Evolutionary conservation across 495 filamentous ascomycete genomes (phyloP).

Genomic region (Penicillium roqueforti): DNA sequence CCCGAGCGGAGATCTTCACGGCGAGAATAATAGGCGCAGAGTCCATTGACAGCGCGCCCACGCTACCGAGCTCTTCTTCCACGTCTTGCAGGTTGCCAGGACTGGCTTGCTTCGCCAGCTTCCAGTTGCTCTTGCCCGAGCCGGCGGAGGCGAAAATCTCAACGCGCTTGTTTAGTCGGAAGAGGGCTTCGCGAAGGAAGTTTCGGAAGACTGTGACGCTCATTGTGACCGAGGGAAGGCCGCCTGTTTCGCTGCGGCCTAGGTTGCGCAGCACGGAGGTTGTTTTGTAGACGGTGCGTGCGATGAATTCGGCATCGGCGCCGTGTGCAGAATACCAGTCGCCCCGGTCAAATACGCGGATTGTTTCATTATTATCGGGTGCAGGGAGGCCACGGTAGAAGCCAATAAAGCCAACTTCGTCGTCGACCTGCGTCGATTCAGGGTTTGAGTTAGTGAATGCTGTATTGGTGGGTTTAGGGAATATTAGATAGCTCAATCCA

Average conservation of each 20-base stretch:
- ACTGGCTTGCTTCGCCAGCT: constrained; percentile 82
- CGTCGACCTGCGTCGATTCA: constrained; percentile 64
- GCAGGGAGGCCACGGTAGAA: constrained; percentile 80
- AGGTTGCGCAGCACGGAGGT: constrained; percentile 91
- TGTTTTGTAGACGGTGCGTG: constrained; percentile 92
- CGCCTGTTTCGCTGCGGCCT: constrained; percentile 73
- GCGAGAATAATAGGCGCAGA: constrained; percentile 89
- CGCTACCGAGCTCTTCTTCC: constrained; percentile 83
- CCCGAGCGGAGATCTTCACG: constrained; percentile 86
- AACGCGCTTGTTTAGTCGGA: constrained; percentile 81
- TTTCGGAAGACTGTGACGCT: constrained; percentile 90
- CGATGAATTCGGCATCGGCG: constrained; percentile 89
- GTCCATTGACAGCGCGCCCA: constrained; percentile 61
- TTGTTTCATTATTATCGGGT: constrained; percentile 56
- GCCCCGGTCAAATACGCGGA: constrained; percentile 89
- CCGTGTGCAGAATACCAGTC: constrained; percentile 96
- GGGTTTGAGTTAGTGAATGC: not conserved
- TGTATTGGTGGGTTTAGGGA: not conserved
- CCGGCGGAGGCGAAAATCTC: constrained; percentile 78
- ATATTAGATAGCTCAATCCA: not conserved
- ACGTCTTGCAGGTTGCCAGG: constrained; percentile 96
- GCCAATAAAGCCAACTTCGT: constrained; percentile 91
- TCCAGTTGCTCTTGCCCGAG: constrained; percentile 77
- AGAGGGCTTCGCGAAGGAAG: constrained; percentile 90
- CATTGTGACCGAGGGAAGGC: constrained; percentile 89